Conservation (phyloP, 2,329 filamentous ascomycete species). For the Claviceps fusiformis region DNA sequence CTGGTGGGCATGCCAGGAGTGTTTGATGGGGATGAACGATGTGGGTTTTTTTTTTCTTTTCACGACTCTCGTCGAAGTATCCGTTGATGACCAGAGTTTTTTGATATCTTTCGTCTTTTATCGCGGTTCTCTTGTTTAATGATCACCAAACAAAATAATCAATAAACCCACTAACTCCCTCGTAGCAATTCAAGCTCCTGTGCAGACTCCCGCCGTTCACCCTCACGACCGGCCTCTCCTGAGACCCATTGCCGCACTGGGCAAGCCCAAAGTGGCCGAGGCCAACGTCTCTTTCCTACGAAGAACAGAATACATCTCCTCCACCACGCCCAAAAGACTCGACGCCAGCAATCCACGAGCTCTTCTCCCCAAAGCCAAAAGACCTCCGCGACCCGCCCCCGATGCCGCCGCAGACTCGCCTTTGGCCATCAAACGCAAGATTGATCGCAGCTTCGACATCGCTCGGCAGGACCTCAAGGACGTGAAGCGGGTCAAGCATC, state of each 20-base stretch:
- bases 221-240: constrained; percentile 76
- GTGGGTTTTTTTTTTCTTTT: constrained; percentile 33
- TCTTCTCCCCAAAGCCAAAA: constrained; percentile 20
- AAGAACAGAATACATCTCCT: constrained; percentile 87
- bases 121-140: not conserved
- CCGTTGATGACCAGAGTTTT: not conserved
- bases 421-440: constrained; percentile 55
- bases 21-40: constrained; percentile 88
- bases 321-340: constrained; percentile 35
- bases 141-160: too few relatives aligned
- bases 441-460: constrained; percentile 45
- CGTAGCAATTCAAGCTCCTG: constrained; percentile 67
- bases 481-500: constrained; percentile 40
- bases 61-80: not conserved
- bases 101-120: not conserved
- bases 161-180: constrained; percentile 3
- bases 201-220: constrained; percentile 58
- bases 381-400: constrained; percentile 33
- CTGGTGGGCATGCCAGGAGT: constrained; percentile 88
- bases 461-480: constrained; percentile 42
- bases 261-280: constrained; percentile 66
- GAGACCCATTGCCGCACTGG: constrained; percentile 68
- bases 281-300: constrained; percentile 84
- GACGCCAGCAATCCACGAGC: constrained; percentile 30
- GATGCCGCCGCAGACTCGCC: constrained; percentile 47